Evolutionary conservation across 768 basidiomycete species (phyloP), one percentile per base, ranked within the genome.

Genomic region (Trametes punicea): DNA sequence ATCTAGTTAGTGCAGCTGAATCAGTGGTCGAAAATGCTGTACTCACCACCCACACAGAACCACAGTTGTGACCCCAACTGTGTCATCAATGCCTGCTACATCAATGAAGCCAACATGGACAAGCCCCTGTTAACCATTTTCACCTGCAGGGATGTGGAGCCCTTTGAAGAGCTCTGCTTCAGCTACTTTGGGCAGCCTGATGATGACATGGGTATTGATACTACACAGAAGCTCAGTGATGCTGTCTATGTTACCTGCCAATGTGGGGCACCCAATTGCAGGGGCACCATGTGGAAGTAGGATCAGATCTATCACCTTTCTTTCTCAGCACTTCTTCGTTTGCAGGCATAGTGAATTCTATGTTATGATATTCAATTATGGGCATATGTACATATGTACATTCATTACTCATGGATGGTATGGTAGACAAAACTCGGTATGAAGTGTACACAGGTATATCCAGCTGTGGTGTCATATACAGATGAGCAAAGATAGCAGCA

Each of bases 31-130:
- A 15, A 6, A 4, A 21, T 26, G 31, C 46, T 20, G 20, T 51
- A 23, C 46, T 51, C 9, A 47, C 10, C 29, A 30, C 36, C 52
- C 25, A 23, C 26, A 2, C 56, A 94, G 92, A 97, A 96, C 61
- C 93, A 97, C 62, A 92, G 88, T 16, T 96, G 94, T 64, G 86
- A 92, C 54, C 93, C 93, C 0, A 97, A 96, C 66, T 85, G 87
- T 60, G 67, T 67, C 5, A 78, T 93, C 20, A 77, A 78, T n/a
- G 76, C 89, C 0, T 85, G 81, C 41, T 90, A 93, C 62, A 84
- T 90, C 69, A 86, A 92, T 62, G 91, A 93, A 48, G 78, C 81
- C 11, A 81, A 90, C 61, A 64, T 87, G 15, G 74, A 82, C 10
- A 90, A 88, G 65, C 89, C 90, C 0, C 67, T 87, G 11, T 65